Percentiles rank a stretch among this genome's conserved stretches.
Evolutionary conservation across 257 asterid species (phyloP).

Genomic region (Rehmannia glutinosa): DNA sequence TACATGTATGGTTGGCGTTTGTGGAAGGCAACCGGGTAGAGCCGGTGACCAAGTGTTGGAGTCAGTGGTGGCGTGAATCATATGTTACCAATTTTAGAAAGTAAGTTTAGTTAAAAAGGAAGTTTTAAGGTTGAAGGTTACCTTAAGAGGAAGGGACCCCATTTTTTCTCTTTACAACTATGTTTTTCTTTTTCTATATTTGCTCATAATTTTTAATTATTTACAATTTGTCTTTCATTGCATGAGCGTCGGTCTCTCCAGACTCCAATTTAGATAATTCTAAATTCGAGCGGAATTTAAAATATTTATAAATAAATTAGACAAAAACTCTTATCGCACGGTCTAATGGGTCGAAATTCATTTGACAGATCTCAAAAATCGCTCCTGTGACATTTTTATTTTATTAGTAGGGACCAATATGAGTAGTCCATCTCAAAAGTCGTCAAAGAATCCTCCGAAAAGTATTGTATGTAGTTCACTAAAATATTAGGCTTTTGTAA

Average conservation of each 20-base stretch:
- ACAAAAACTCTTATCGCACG: too few relatives aligned
- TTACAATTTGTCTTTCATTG: not conserved
- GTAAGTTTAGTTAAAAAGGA: conserved; percentile 1
- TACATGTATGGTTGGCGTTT: not conserved
- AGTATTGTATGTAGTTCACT: too few relatives aligned
- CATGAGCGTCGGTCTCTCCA: not conserved
- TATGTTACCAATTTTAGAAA: conserved; percentile 27
- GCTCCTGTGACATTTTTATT: too few relatives aligned
- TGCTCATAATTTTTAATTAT: not conserved
- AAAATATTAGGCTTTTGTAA: too few relatives aligned
- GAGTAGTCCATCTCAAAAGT: too few relatives aligned
- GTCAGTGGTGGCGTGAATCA: conserved; percentile 5
- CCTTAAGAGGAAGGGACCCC: conserved; percentile 29
- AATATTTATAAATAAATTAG: too few relatives aligned
- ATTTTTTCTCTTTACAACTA: conserved; percentile 1
- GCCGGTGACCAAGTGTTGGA: not conserved
- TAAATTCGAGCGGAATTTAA: too few relatives aligned
- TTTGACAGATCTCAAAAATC: too few relatives aligned
- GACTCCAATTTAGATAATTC: not conserved
- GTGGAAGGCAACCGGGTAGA: not conserved
- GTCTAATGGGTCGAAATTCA: too few relatives aligned
- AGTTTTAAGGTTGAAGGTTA: conserved; percentile 26
- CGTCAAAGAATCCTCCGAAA: too few relatives aligned
- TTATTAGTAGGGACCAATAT: too few relatives aligned
- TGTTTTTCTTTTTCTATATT: not conserved